phyloP scores from a whole-genome alignment of 176 grass and related monocot species.

The Aegilops longissima region DNA sequence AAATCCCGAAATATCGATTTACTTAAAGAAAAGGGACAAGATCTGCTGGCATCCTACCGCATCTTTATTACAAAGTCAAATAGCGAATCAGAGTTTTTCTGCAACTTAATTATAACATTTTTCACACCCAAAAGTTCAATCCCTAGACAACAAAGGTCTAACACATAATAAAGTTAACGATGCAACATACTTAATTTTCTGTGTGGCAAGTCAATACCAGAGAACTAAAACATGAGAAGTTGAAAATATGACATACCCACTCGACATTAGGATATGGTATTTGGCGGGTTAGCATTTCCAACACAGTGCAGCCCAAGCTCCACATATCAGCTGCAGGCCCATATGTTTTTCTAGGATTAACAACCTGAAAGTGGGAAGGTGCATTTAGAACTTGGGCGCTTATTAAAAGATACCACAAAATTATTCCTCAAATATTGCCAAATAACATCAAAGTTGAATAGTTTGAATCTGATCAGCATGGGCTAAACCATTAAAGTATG shows the following conservation, averaged over 20 bases:
- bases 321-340: constrained; percentile 84
- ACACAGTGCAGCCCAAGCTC: constrained; percentile 87
- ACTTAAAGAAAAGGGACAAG: background rate
- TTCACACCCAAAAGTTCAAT: background rate
- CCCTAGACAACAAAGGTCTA: background rate
- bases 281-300: constrained; percentile 87
- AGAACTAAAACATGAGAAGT: constrained; percentile 9
- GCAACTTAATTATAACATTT: background rate
- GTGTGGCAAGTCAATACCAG: background rate
- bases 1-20: background rate
- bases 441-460: constrained; percentile 1
- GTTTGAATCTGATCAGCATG: background rate
- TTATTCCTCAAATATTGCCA: background rate
- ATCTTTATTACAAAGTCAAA: background rate
- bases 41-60: background rate
- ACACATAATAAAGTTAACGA: background rate
- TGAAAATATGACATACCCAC: constrained; percentile 64
- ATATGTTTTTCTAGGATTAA: constrained; percentile 79
- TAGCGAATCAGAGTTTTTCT: constrained; percentile 7
- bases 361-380: constrained; percentile 60
- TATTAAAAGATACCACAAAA: background rate
- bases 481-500: background rate
- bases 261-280: constrained; percentile 84
- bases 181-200: background rate
- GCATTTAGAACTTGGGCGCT: background rate